Evolutionary conservation across 2,329 filamentous ascomycete species (phyloP).

Genomic region (Blumeria hordei): DNA sequence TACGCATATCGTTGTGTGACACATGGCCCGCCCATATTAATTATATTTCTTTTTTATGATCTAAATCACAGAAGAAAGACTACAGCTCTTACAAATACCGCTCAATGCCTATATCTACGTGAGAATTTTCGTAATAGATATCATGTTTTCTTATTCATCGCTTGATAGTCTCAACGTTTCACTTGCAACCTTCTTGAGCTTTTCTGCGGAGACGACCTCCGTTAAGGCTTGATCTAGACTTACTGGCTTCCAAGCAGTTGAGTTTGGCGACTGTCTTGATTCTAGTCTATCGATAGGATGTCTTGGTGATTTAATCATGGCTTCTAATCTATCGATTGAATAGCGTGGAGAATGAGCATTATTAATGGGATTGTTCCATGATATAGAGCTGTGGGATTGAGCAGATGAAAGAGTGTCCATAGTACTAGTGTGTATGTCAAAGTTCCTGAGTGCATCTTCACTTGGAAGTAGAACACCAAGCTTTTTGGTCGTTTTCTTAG

Average conservation of each 20-base stretch:
- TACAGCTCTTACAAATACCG: background rate
- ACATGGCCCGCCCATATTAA: background rate
- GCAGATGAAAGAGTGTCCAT: conserved; percentile 6
- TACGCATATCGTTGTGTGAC: background rate
- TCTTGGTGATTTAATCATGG: conserved; percentile 3
- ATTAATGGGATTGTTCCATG: conserved; percentile 8
- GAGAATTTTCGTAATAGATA: background rate
- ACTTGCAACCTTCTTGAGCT: conserved; percentile 11
- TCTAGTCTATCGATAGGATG: conserved; percentile 6
- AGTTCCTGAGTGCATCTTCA: conserved; percentile 2
- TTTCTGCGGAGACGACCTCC: conserved; percentile 8
- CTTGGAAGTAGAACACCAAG: conserved; percentile 4
- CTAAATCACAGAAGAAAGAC: background rate
- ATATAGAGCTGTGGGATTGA: conserved; percentile 13
- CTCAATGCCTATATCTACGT: background rate
- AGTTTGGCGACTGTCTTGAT: conserved; percentile 10
- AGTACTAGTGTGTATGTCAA: conserved; percentile 2
- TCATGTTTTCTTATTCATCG: conserved; percentile 10
- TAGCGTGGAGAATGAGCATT: conserved; percentile 1
- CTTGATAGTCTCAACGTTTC: conserved; percentile 10
- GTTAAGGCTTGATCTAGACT: conserved; percentile 9
- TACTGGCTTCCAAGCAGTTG: conserved; percentile 12
- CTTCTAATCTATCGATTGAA: conserved; percentile 6
- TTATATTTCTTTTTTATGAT: background rate
- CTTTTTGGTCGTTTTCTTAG: conserved; percentile 1